phyloP scores from a whole-genome alignment of 257 asterid species.

The Catharanthus roseus region DNA sequence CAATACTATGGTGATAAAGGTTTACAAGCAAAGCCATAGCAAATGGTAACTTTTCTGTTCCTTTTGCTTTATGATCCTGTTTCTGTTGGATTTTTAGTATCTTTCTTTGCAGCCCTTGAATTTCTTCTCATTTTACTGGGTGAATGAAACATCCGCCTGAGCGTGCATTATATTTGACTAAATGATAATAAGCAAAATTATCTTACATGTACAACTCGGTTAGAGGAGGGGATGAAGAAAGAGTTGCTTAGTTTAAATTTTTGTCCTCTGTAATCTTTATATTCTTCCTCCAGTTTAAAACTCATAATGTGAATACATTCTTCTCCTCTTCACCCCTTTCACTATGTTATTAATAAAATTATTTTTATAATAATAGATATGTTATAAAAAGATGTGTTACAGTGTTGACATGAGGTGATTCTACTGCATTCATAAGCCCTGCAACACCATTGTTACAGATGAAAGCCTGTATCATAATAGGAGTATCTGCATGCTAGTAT shows the following conservation, averaged over 20 bases:
- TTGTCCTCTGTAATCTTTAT: not conserved
- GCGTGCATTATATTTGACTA: not conserved
- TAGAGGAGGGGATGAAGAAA: not conserved
- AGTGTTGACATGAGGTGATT: no score
- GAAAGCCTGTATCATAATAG: not conserved
- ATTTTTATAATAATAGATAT: no score
- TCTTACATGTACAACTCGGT: no score
- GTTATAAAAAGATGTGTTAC: no score
- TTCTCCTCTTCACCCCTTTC: no score
- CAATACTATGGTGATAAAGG: slow-evolving; percentile 76
- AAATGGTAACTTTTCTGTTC: slow-evolving; percentile 12
- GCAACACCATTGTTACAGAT: not conserved
- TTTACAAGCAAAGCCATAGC: slow-evolving; percentile 65
- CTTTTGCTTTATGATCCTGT: not conserved
- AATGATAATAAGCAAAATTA: not conserved
- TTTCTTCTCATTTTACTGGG: not conserved
- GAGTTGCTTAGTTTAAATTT: not conserved
- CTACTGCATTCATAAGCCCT: not conserved
- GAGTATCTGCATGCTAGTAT: not conserved
- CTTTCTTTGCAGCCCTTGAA: not conserved
- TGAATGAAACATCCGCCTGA: not conserved
- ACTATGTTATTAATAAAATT: no score
- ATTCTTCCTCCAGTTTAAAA: not conserved
- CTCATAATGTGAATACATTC: not conserved
- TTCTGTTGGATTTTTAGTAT: not conserved